phyloP scores from a whole-genome alignment of 2,329 filamentous ascomycete species.

The Pestalotiopsis sp. region DNA sequence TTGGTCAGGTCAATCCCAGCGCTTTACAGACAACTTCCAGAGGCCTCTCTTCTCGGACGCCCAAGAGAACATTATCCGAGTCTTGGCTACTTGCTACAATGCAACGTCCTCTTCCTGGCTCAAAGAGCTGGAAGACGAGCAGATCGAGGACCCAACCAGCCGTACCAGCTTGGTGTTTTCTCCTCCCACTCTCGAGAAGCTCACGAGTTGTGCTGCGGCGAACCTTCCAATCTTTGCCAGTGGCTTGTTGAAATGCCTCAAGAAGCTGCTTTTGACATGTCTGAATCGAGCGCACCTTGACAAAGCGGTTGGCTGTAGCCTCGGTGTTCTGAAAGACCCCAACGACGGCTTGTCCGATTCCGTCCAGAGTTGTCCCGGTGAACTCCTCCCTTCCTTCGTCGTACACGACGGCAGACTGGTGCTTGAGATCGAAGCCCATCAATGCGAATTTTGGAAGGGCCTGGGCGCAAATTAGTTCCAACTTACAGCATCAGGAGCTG shows the following conservation, averaged over 20 bases:
- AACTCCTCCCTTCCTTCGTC: conserved; percentile 29
- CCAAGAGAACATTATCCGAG: conserved; percentile 28
- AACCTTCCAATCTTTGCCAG: conserved; percentile 25
- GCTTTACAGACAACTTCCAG: conserved; percentile 29
- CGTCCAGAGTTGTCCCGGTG: conserved; percentile 30
- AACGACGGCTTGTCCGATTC: conserved; percentile 28
- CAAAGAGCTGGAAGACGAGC: conserved; percentile 31
- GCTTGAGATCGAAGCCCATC: conserved; percentile 31
- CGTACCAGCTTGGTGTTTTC: conserved; percentile 23
- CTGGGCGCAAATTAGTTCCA: background rate
- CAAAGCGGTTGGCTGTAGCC: conserved; percentile 26
- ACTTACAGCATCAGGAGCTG: background rate
- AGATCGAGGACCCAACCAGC: conserved; percentile 30
- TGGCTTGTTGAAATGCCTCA: conserved; percentile 25
- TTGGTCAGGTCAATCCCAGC: background rate
- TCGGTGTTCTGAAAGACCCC: conserved; percentile 9
- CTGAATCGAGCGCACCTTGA: conserved; percentile 30
- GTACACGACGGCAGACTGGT: conserved; percentile 26
- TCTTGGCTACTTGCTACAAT: conserved; percentile 26
- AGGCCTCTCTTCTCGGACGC: conserved; percentile 27
- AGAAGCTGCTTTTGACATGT: conserved; percentile 26
- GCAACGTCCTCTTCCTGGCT: conserved; percentile 29
- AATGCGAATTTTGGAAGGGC: conserved; percentile 22
- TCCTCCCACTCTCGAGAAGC: conserved; percentile 21
- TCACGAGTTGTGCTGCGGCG: conserved; percentile 18